Base-by-base conservation (phyloP, 2,329 filamentous ascomycete species). In the Podosphaera leucotricha region DNA sequence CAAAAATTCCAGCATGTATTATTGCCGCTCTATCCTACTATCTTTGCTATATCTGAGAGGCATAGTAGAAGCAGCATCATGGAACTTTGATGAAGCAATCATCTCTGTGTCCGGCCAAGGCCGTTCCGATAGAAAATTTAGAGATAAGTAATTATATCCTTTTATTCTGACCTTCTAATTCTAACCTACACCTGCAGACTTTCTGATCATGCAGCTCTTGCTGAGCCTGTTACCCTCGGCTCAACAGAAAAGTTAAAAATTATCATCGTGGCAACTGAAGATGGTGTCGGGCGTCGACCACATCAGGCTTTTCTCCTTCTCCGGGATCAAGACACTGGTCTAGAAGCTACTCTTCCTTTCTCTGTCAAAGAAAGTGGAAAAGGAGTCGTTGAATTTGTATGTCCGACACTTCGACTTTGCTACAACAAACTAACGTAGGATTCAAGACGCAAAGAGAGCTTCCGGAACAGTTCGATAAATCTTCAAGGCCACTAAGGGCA, bases 301-400 rank as follows among this genome's bases (percentile, higher is more conserved):
- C 90, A 98, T 62, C 90, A 98, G 63, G 85, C 85, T 5, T 94
- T 94, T 66, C 68, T 98, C 44, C 69, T 90, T 15, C 63, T 98
- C 46, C 77, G 73, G 54, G 85, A 95, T 53, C 65, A 70, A 10
- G 64, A 68, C 11, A 77, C 76, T 10, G 83, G 82, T 30, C 67
- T 98, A 40, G 86, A 95, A 61, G 77, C 85, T 20, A 85, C 86
- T 1, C 93, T 87, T 55, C 75, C 85, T 1, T 69, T 98, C 54
- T 77, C 65, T 10, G 66, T 92, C 41, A 93, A 92, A 65, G 81
- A 90, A 8, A 84, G 70, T 55, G 90, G 90, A 52, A 93, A 93
- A 64, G 84, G 73, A 19, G 77, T 76, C 45, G 68, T 93, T 26
- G 80, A 92, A 53, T 66, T 98, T 61, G 86, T 95, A 71, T 51